Evolutionary conservation across 495 filamentous ascomycete species (phyloP), one percentile per base, ranked within the genome.

Genomic region (Gamarada debralockiae): DNA sequence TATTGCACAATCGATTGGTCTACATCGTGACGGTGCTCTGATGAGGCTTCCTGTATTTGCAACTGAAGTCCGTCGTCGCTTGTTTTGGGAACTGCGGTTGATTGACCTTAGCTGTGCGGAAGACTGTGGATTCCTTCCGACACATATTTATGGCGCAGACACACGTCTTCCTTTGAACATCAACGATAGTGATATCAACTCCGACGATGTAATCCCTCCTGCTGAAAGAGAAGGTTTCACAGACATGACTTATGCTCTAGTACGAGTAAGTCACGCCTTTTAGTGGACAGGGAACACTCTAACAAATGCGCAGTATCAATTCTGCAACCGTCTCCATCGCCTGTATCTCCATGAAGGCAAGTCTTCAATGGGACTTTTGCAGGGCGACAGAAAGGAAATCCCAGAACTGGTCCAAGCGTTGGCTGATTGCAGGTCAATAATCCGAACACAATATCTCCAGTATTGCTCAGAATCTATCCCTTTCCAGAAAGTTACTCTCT

Each of bases 21-120:
- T 76, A 0, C 67, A 72, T 43, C 56, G 78, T 31, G 80, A 84
- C 50, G 79, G 77, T 3, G 53, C 60, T 36, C 67, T 71, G 38
- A 72, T 78, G 34, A 67, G 66, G 31, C 64, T 82, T 0, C 67
- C 75, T 0, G 71, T 75, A 1, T 81, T 84, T 56, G 77, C 84
- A 27, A 71, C 73, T 1, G 78, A 86, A 59, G 71, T 79, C 65
- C 69, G 82, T 4, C 66, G 80, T 33, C 70, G 81, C 14, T 62
- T 84, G 2, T 85, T 80, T 74, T 83, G 76, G 75, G 22, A 44
- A 22, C 15, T 44, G n/a, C 41, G 36, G 17, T 4, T 39, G 17
- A 3, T 39, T 39, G 36, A 39, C n/a, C 14, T 39, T 6, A 20
- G 14, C 13, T 39, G 36, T 13, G 36, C 36, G 5, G 36, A 39